Evolutionary conservation across 1,139 yeast species (phyloP).

Genomic region (Saccharomycopsis hybrid): DNA sequence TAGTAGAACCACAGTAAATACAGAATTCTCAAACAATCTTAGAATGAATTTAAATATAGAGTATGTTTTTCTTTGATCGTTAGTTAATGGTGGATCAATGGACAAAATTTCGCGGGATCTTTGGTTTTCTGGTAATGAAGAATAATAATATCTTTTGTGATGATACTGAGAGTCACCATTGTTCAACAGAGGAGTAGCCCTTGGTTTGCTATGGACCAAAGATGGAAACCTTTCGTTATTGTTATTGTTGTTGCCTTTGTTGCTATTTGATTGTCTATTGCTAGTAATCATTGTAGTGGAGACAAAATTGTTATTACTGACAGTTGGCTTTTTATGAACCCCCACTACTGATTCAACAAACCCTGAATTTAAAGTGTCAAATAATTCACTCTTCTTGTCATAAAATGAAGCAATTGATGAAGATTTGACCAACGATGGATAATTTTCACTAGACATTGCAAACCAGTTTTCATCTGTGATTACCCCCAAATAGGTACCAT

Average conservation of each 20-base stretch:
- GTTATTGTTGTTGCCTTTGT: no score
- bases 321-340: slow-evolving; percentile 33
- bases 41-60: slow-evolving; percentile 14
- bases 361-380: neutral
- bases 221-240: slow-evolving; percentile 6
- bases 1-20: slow-evolving; percentile 26
- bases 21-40: slow-evolving; percentile 34
- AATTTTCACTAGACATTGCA: slow-evolving; percentile 72
- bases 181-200: no score
- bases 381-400: slow-evolving; percentile 24
- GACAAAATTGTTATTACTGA: neutral
- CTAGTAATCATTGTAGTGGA: slow-evolving; percentile 6
- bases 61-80: slow-evolving; percentile 1
- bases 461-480: slow-evolving; percentile 73
- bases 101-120: slow-evolving; percentile 11
- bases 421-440: slow-evolving; percentile 73
- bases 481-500: slow-evolving; percentile 56
- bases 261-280: neutral
- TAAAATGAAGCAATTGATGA: slow-evolving; percentile 51
- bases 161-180: neutral
- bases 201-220: slow-evolving; percentile 1
- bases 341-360: slow-evolving; percentile 37
- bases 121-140: slow-evolving; percentile 3
- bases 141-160: neutral
- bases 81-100: slow-evolving; percentile 23